Evolutionary conservation across 768 basidiomycete genomes (phyloP).

Genomic region (Rossbeevera mucosa): DNA sequence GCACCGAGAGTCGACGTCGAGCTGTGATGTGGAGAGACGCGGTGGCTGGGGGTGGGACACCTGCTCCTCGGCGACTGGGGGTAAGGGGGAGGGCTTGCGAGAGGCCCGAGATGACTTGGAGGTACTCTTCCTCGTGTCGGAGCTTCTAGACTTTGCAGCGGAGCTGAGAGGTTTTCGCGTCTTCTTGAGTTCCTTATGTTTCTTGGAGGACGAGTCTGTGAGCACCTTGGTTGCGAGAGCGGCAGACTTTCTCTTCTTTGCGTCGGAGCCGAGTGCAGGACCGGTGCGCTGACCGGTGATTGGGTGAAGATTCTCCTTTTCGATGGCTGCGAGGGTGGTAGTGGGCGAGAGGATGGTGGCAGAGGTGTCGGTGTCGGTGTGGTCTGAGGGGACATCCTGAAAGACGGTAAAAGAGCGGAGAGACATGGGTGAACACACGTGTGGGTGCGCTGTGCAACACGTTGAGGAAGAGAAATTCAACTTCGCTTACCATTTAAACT

Average conservation of each 20-base stretch:
- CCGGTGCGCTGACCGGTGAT: slow-evolving; percentile 61
- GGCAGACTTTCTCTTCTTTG: slow-evolving; percentile 63
- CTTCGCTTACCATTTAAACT: slow-evolving; percentile 32
- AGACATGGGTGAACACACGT: slow-evolving; percentile 40
- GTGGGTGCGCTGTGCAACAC: slow-evolving; percentile 31
- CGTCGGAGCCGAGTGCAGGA: slow-evolving; percentile 30
- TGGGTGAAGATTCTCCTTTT: slow-evolving; percentile 81
- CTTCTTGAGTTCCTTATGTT: slow-evolving; percentile 46
- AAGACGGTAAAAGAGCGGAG: slow-evolving; percentile 60
- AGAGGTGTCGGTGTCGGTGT: slow-evolving; percentile 21
- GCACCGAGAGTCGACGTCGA: slow-evolving; percentile 64
- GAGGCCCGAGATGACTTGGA: slow-evolving; percentile 31
- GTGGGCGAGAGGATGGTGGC: slow-evolving; percentile 18
- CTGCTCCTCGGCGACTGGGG: slow-evolving; percentile 54
- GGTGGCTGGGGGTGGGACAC: slow-evolving; percentile 30
- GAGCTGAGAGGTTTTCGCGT: slow-evolving; percentile 46
- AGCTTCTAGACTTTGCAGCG: slow-evolving; percentile 18
- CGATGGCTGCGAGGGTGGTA: slow-evolving; percentile 38
- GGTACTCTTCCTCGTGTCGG: slow-evolving; percentile 37
- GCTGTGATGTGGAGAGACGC: slow-evolving; percentile 40
- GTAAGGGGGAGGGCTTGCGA: slow-evolving; percentile 54
- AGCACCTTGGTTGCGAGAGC: slow-evolving; percentile 53
- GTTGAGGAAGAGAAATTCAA: slow-evolving; percentile 26
- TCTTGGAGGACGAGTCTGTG: slow-evolving; percentile 35
- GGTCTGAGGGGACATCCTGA: slow-evolving; percentile 47